Percentiles rank a stretch among this genome's conserved stretches.
Evolutionary conservation across 768 basidiomycete species (phyloP).

Genomic region (Harrya chromipes): DNA sequence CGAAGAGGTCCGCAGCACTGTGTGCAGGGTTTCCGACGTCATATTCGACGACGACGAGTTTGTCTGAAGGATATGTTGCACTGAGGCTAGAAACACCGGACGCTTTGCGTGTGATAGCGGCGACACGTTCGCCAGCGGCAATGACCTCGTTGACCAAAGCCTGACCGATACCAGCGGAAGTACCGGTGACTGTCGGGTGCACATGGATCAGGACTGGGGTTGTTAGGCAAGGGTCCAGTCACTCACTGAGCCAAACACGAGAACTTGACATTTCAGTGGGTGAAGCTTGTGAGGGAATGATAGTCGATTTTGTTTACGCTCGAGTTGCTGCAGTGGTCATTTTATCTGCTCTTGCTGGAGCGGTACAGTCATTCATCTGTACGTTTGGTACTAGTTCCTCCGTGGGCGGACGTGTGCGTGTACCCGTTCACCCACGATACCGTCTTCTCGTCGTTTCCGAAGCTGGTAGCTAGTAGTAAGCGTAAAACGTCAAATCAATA

Average conservation of each 20-base stretch:
- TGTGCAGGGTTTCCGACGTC: slow-evolving; percentile 29
- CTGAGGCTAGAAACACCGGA: slow-evolving; percentile 17
- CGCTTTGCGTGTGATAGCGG: slow-evolving; percentile 28
- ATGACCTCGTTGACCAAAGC: slow-evolving; percentile 27
- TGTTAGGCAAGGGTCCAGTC: background rate
- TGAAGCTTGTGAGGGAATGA: background rate
- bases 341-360: slow-evolving; percentile 12
- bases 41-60: slow-evolving; percentile 28
- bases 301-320: background rate
- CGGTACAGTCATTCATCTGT: background rate
- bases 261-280: slow-evolving; percentile 14
- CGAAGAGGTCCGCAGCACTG: slow-evolving; percentile 18
- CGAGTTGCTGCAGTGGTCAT: background rate
- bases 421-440: too few relatives aligned
- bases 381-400: too few relatives aligned
- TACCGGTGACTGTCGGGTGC: slow-evolving; percentile 36
- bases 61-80: slow-evolving; percentile 12
- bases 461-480: too few relatives aligned
- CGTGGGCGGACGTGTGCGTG: background rate
- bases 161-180: slow-evolving; percentile 40
- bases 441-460: too few relatives aligned
- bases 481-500: too few relatives aligned
- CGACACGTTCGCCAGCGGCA: slow-evolving; percentile 25
- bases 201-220: background rate
- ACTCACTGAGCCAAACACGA: slow-evolving; percentile 25